Conservation (phyloP, 2,329 filamentous ascomycete species). For the Monosporascus sp. region DNA sequence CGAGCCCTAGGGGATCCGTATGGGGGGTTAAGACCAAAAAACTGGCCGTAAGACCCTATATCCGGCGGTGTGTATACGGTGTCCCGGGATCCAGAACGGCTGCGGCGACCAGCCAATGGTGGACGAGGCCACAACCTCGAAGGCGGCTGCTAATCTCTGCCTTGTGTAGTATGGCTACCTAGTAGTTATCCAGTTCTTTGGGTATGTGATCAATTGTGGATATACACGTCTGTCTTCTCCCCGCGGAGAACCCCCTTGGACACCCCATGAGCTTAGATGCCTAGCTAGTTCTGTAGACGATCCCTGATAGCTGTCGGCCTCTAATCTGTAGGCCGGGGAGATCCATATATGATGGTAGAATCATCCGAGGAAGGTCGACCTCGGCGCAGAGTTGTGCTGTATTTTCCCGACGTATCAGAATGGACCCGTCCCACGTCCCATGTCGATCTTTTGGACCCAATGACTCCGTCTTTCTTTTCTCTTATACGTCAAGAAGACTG, state of each 20-base stretch:
- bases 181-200: neutral
- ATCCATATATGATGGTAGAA: neutral
- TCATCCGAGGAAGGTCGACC: neutral
- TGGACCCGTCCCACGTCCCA: neutral
- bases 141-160: neutral
- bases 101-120: neutral
- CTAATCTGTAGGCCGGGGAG: neutral
- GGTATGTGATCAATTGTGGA: neutral
- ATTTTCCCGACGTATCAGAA: neutral
- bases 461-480: neutral
- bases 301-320: neutral
- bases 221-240: neutral
- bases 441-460: neutral
- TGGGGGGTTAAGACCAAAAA: neutral
- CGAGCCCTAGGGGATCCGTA: neutral
- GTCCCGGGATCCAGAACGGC: neutral
- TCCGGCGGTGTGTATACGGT: neutral
- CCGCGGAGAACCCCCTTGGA: neutral
- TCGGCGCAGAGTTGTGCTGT: neutral
- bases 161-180: neutral
- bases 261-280: neutral
- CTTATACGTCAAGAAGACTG: neutral
- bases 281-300: neutral
- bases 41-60: neutral
- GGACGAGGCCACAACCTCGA: neutral